phyloP scores from a whole-genome alignment of 371 early-diverging fungal species.

The Mucor circinelloides region DNA sequence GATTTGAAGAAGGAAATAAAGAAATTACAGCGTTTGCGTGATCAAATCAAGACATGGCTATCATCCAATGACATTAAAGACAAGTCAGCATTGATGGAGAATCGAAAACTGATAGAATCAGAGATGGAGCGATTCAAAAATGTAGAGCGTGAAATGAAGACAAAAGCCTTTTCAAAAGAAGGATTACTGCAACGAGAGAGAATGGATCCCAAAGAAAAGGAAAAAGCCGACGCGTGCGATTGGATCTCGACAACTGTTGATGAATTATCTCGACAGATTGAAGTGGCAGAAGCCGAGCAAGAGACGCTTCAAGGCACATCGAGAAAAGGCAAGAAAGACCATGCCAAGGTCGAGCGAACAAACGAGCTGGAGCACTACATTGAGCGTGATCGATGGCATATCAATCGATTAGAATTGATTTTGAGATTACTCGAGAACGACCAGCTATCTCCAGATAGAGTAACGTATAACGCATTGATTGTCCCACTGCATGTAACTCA shows the following conservation, averaged over 20 bases:
- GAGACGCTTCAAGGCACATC: conserved; percentile 78
- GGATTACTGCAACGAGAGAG: conserved; percentile 83
- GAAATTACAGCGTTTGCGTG: conserved; percentile 93
- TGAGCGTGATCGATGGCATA: conserved; percentile 92
- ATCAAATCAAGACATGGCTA: conserved; percentile 97
- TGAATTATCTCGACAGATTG: conserved; percentile 84
- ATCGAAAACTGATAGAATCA: conserved; percentile 92
- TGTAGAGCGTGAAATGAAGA: conserved; percentile 97
- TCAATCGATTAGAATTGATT: conserved; percentile 86
- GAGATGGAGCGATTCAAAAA: conserved; percentile 99
- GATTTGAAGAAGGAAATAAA: conserved; percentile 98
- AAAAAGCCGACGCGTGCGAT: conserved; percentile 79
- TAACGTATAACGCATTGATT: background rate
- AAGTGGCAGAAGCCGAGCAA: conserved; percentile 86
- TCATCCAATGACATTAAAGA: conserved; percentile 94
- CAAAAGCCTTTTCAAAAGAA: conserved; percentile 97
- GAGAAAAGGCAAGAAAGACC: conserved; percentile 81
- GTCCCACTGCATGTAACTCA: background rate
- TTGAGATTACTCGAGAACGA: conserved; percentile 93
- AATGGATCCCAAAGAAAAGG: conserved; percentile 93
- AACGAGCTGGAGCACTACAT: conserved; percentile 70
- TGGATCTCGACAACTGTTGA: conserved; percentile 90
- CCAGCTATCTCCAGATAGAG: conserved; percentile 72
- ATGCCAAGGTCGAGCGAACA: conserved; percentile 75
- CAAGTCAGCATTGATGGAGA: conserved; percentile 86